Conservation (phyloP, 2,329 filamentous ascomycete species). For the Fusarium setosum region DNA sequence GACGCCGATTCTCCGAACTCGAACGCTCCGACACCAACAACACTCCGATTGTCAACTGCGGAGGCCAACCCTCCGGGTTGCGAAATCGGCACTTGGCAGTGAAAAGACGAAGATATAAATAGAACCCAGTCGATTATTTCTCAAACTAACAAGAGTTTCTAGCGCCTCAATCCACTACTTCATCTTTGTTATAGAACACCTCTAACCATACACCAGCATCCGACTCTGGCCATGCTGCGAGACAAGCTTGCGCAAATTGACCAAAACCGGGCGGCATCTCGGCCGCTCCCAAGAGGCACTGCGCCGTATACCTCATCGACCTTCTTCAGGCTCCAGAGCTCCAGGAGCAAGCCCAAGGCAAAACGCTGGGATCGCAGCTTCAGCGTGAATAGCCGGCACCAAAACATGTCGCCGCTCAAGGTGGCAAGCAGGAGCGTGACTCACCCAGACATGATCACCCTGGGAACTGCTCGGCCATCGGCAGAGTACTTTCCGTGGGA, state of each 20-base stretch:
- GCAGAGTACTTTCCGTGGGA: neutral
- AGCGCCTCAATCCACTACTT: too few species aligned
- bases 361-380: neutral
- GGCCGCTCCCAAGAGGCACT: slow-evolving; percentile 7
- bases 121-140: too few species aligned
- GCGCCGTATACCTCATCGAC: slow-evolving; percentile 8
- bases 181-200: too few species aligned
- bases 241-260: slow-evolving; percentile 9
- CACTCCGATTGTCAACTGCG: too few species aligned
- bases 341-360: neutral
- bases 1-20: neutral
- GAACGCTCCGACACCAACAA: neutral
- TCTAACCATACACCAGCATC: too few species aligned
- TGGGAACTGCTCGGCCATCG: neutral
- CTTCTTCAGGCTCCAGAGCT: neutral
- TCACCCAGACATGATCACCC: neutral
- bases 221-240: slow-evolving; percentile 48
- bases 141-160: too few species aligned
- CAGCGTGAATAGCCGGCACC: neutral
- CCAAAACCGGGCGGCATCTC: slow-evolving; percentile 8
- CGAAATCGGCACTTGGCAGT: too few species aligned
- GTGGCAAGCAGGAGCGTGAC: neutral
- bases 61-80: too few species aligned
- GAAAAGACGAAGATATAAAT: too few species aligned
- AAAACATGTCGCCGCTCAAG: neutral